phyloP scores from a whole-genome alignment of 176 grass and related monocot genomes.

The Tillandsia leiboldiana region DNA sequence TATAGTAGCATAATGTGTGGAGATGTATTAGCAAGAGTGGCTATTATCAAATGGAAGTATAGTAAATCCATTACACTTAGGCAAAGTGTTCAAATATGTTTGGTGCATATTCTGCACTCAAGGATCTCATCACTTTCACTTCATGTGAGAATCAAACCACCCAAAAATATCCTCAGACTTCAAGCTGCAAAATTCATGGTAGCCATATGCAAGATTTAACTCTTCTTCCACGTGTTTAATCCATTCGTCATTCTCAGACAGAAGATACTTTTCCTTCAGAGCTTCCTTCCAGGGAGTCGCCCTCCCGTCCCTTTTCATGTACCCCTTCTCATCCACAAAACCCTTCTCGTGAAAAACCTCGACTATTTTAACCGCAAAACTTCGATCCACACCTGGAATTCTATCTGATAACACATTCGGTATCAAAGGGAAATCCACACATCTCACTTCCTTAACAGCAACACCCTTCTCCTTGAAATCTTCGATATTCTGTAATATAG shows the following conservation, averaged over 20 bases:
- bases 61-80: neutral
- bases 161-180: conserved; percentile 56
- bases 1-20: neutral
- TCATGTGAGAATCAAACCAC: conserved; percentile 76
- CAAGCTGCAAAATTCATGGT: conserved; percentile 76
- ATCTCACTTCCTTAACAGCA: conserved; percentile 49
- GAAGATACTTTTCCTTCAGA: conserved; percentile 40
- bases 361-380: conserved; percentile 34
- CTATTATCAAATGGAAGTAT: neutral
- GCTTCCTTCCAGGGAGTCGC: conserved; percentile 47
- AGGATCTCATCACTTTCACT: conserved; percentile 16
- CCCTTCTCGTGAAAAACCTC: conserved; percentile 46
- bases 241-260: conserved; percentile 52
- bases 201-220: conserved; percentile 77
- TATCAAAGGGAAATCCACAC: conserved; percentile 42
- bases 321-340: conserved; percentile 63
- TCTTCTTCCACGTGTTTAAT: conserved; percentile 78
- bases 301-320: conserved; percentile 66
- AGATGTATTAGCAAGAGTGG: neutral
- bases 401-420: conserved; percentile 33
- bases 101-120: neutral
- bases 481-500: conserved; percentile 32
- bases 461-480: conserved; percentile 40
- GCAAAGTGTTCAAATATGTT: neutral
- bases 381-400: conserved; percentile 40